phyloP scores from a whole-genome alignment of 331 rosid species.

The Prunus yedoensis region DNA sequence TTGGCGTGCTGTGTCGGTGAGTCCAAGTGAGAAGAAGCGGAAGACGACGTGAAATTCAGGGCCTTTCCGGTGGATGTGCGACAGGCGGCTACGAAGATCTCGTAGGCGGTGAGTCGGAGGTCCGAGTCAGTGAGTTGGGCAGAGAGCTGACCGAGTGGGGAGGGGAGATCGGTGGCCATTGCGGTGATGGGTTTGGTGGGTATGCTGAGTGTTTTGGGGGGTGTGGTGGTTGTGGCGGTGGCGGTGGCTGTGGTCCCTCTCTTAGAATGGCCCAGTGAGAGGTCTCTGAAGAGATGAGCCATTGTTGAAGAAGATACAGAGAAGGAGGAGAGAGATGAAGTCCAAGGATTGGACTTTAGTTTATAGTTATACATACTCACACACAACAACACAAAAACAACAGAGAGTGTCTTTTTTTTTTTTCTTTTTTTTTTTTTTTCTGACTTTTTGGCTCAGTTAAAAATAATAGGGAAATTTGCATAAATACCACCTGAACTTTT shows the following conservation, averaged over 20 bases:
- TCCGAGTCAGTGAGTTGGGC: constrained; percentile 70
- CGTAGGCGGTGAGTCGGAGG: constrained; percentile 83
- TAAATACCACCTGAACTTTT: no score
- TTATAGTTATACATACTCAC: not conserved
- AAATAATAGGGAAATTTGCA: not conserved
- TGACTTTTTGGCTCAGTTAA: not conserved
- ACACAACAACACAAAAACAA: not conserved
- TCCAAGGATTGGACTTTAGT: constrained; percentile 1
- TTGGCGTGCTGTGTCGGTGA: constrained; percentile 34
- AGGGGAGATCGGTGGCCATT: constrained; percentile 59
- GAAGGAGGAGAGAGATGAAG: not conserved
- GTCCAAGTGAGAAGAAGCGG: constrained; percentile 9
- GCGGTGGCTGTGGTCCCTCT: constrained; percentile 59
- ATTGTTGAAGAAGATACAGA: constrained; percentile 35
- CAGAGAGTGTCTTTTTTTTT: not conserved
- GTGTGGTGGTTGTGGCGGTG: constrained; percentile 33
- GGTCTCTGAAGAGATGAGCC: constrained; percentile 96
- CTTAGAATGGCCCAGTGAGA: constrained; percentile 83
- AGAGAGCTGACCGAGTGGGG: constrained; percentile 83
- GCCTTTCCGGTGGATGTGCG: constrained; percentile 87
- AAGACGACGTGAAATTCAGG: constrained; percentile 41
- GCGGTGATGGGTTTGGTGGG: constrained; percentile 33
- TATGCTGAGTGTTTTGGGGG: constrained; percentile 37
- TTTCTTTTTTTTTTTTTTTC: not conserved
- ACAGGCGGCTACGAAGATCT: constrained; percentile 97